Evolutionary conservation across 768 basidiomycete genomes (phyloP).

Genomic region (Calocybe cyanea): DNA sequence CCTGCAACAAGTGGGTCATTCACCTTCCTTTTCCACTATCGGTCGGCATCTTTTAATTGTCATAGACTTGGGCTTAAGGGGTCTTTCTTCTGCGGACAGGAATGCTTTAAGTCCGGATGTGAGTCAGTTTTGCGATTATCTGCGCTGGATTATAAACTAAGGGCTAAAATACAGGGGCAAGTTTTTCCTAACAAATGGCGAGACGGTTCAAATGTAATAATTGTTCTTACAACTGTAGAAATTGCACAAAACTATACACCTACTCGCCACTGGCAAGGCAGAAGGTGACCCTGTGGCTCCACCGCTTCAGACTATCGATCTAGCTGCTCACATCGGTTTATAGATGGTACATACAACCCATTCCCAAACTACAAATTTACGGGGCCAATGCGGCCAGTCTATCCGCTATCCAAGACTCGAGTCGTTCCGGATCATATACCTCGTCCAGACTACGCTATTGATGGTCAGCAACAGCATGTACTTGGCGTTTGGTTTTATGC

Average conservation of each 20-base stretch:
- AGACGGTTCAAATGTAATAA: neutral
- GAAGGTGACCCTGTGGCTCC: conserved; percentile 18
- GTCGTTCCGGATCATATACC: conserved; percentile 79
- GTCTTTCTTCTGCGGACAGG: conserved; percentile 91
- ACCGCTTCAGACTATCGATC: neutral
- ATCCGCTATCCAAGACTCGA: conserved; percentile 82
- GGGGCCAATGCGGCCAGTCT: conserved; percentile 74
- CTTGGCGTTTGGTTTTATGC: conserved; percentile 14
- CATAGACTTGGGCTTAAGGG: conserved; percentile 74
- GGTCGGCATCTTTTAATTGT: conserved; percentile 14
- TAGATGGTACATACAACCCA: conserved; percentile 79
- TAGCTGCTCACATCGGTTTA: neutral
- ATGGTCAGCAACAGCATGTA: conserved; percentile 28
- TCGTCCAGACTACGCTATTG: conserved; percentile 82
- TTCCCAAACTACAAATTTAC: conserved; percentile 77
- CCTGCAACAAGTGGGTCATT: conserved; percentile 78
- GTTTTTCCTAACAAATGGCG: conserved; percentile 10
- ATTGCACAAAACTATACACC: conserved; percentile 77
- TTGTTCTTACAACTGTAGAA: conserved; percentile 43
- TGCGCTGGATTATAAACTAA: conserved; percentile 1
- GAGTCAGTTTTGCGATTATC: conserved; percentile 29
- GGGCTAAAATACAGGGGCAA: conserved; percentile 20
- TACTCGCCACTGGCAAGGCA: conserved; percentile 36
- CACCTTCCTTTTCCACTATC: neutral
- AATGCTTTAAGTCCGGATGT: conserved; percentile 96